phyloP scores from a whole-genome alignment of 2,329 filamentous ascomycete species.

The Fusarium sp. region DNA sequence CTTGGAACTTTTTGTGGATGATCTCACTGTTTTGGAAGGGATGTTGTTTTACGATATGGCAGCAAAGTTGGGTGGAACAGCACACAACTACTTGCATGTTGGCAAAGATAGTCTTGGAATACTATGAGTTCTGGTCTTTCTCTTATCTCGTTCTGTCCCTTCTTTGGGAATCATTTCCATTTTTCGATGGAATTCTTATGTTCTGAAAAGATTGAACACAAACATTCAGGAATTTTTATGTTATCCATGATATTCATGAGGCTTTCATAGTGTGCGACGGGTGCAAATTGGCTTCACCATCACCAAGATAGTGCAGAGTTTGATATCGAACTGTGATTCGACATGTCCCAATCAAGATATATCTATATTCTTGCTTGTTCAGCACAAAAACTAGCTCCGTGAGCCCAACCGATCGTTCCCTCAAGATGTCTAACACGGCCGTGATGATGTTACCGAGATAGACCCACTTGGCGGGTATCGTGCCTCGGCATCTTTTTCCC shows the following conservation, averaged over 20 bases:
- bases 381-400: background rate
- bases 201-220: background rate
- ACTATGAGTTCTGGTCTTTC: conserved; percentile 13
- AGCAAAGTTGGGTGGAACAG: conserved; percentile 43
- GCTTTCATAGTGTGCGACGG: background rate
- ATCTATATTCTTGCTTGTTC: background rate
- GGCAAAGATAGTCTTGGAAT: conserved; percentile 10
- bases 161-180: background rate
- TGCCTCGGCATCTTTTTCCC: conserved; percentile 50
- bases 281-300: background rate
- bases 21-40: conserved; percentile 12
- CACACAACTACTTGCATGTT: conserved; percentile 32
- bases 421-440: background rate
- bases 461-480: conserved; percentile 39
- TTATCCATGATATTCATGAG: background rate
- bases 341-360: background rate
- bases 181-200: background rate
- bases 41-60: conserved; percentile 17
- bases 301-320: background rate
- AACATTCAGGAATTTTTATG: background rate
- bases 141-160: background rate
- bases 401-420: background rate
- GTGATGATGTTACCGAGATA: conserved; percentile 25
- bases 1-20: conserved; percentile 4
- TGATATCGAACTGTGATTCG: background rate